A percentile compares a stretch with the other conserved stretches of the same genome.
Conservation (phyloP, 495 filamentous ascomycete genomes). For the Trichocladium antarcticum region DNA sequence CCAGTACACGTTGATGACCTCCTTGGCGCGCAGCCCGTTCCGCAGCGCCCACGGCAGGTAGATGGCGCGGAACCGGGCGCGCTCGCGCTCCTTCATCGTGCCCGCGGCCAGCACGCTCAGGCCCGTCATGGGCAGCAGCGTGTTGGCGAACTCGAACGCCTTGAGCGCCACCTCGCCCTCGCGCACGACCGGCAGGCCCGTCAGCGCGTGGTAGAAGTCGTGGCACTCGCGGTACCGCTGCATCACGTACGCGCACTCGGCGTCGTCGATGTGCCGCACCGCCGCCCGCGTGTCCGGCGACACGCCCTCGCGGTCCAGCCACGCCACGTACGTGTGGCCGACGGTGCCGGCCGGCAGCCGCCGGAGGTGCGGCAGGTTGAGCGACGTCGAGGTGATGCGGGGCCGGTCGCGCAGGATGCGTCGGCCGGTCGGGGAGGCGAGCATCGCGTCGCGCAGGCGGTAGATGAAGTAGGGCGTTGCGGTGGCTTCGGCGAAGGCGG, state of each 20-base stretch:
- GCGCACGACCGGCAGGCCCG: conserved; percentile 77
- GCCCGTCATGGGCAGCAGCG: conserved; percentile 88
- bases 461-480: conserved; percentile 92
- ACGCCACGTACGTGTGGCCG: conserved; percentile 71
- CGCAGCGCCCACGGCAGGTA: conserved; percentile 86
- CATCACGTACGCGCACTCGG: conserved; percentile 96
- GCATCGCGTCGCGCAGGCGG: conserved; percentile 86
- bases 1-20: conserved; percentile 97
- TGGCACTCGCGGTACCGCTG: conserved; percentile 96
- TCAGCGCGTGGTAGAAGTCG: conserved; percentile 96
- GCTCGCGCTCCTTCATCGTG: conserved; percentile 66
- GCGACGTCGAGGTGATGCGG: conserved; percentile 68
- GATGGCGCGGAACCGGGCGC: conserved; percentile 55
- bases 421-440: conserved; percentile 68
- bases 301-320: conserved; percentile 88
- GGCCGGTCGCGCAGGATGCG: conserved; percentile 85
- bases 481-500: conserved; percentile 83
- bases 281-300: conserved; percentile 73
- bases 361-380: conserved; percentile 61
- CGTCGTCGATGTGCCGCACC: conserved; percentile 86
- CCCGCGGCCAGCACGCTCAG: conserved; percentile 52
- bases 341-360: conserved; percentile 61
- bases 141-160: conserved; percentile 94
- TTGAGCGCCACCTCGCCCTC: conserved; percentile 94
- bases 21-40: conserved; percentile 64